Evolutionary conservation across 371 early-diverging fungal genomes (phyloP), one percentile per base, ranked within the genome.

Genomic region (Gilbertella persicaria): DNA sequence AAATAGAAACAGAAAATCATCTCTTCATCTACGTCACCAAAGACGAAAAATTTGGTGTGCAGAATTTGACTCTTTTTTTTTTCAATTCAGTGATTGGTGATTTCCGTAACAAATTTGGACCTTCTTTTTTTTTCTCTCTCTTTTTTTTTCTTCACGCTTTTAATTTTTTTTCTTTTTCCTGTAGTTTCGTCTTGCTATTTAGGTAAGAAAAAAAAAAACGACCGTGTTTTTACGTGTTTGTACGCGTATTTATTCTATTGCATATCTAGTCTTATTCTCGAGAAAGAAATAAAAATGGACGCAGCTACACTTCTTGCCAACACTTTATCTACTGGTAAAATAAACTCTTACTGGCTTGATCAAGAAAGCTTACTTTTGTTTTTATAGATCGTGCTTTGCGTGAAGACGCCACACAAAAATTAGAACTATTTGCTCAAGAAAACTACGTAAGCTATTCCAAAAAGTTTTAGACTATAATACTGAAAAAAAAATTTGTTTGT

Each of bases 351-450:
- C 20, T 35, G 29, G 29, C 6, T 20, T 45, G 5, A 4, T 28
- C 14, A 21, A 42, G 0, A 16, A n/a, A 25, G 21, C 7, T 67
- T 64, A 50, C 71, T 12, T 38, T 24, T n/a, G 5, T 19, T 13
- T 44, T 19, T 25, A 9, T 45, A 63, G 58, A 63, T 53, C 57
- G 57, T 56, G 57, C 57, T 20, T 52, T 81, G 66, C 91, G 93
- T 75, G 89, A 90, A 66, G 83, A 87, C 62, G 93, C 95, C 43
- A 84, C 86, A 42, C 78, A 75, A 39, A 81, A 89, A 52, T 80
- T 93, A 53, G 87, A 91, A 66, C 57, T 67, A 17, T 86, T 89
- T 19, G 85, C 86, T 50, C 79, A 69, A 53, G 89, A 90, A 61
- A 88, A 89, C 64, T 93, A 89, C 73, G 93, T 91, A 85, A 78